A percentile compares a stretch with the other conserved stretches of the same genome.
Conservation (phyloP, 441 rosid genomes). For the Jatropha podagrica region DNA sequence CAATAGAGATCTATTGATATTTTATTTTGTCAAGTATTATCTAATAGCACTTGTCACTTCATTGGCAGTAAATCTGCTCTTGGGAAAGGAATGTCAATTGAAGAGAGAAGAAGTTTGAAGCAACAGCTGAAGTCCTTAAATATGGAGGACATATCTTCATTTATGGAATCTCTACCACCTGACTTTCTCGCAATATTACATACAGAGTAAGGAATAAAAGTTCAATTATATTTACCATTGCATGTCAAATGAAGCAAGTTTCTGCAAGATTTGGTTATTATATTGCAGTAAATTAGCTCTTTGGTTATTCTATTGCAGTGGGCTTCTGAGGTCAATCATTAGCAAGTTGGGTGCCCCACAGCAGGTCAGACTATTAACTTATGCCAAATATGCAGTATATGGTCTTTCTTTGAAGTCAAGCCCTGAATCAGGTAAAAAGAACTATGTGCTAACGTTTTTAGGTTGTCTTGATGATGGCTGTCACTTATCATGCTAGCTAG, state of each 20-base stretch:
- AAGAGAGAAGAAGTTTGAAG: conserved; percentile 65
- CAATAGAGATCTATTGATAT: not conserved
- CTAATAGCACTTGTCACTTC: conserved; percentile 15
- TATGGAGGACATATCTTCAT: conserved; percentile 79
- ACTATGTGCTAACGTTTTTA: not conserved
- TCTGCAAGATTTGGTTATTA: not conserved
- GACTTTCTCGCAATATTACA: conserved; percentile 69
- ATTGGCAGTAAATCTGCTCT: conserved; percentile 65
- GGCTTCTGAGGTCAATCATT: conserved; percentile 62
- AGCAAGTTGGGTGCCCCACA: conserved; percentile 67
- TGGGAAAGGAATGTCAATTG: conserved; percentile 62
- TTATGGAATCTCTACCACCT: conserved; percentile 85
- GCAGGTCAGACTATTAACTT: conserved; percentile 55
- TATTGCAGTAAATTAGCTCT: not conserved
- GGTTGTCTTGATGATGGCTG: not conserved
- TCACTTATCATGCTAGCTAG: not conserved
- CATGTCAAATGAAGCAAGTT: conserved; percentile 4
- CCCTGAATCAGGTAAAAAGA: conserved; percentile 46
- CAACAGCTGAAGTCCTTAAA: conserved; percentile 58
- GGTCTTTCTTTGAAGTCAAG: conserved; percentile 53
- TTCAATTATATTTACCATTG: not conserved
- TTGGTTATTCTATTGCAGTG: conserved; percentile 40
- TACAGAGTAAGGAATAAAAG: conserved; percentile 54
- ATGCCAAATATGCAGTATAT: conserved; percentile 58
- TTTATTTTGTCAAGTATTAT: not conserved